Percentiles rank a stretch among this genome's conserved stretches.
Evolutionary conservation across 768 basidiomycete species (phyloP).

Genomic region (Xerocomellus intermedius): DNA sequence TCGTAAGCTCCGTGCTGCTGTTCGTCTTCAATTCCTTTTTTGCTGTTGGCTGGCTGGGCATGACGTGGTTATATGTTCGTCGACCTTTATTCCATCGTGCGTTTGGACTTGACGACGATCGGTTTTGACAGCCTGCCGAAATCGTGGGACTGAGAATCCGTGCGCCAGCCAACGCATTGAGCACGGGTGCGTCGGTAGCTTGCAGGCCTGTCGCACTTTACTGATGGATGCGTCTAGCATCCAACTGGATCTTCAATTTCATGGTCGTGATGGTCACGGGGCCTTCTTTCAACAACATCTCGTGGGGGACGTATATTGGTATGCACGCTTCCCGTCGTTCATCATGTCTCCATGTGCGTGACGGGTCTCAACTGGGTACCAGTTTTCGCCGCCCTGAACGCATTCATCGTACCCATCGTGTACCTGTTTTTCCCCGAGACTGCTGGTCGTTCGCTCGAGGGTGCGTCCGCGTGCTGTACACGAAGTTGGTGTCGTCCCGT

Average conservation of each 20-base stretch:
- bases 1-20: slow-evolving; percentile 52
- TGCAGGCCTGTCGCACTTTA: neutral
- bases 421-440: slow-evolving; percentile 66
- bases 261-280: slow-evolving; percentile 60
- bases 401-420: slow-evolving; percentile 53
- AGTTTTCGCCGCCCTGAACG: slow-evolving; percentile 59
- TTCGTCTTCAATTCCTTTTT: slow-evolving; percentile 77
- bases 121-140: slow-evolving; percentile 51
- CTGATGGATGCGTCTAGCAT: slow-evolving; percentile 18
- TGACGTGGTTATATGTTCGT: slow-evolving; percentile 69
- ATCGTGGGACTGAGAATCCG: slow-evolving; percentile 61
- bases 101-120: neutral
- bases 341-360: neutral
- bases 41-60: slow-evolving; percentile 67
- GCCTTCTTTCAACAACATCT: slow-evolving; percentile 55
- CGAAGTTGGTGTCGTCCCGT: no score
- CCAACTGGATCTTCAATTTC: slow-evolving; percentile 61
- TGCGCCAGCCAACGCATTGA: slow-evolving; percentile 62
- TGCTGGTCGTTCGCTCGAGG: slow-evolving; percentile 56
- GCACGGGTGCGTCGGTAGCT: slow-evolving; percentile 38
- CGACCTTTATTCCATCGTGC: neutral
- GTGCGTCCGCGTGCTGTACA: slow-evolving; percentile 17
- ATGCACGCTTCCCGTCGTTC: slow-evolving; percentile 5
- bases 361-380: neutral
- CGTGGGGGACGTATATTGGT: slow-evolving; percentile 62